Evolutionary conservation across 2,329 filamentous ascomycete genomes (phyloP), one percentile per base, ranked within the genome.

Genomic region (Stromatinia cepivora): DNA sequence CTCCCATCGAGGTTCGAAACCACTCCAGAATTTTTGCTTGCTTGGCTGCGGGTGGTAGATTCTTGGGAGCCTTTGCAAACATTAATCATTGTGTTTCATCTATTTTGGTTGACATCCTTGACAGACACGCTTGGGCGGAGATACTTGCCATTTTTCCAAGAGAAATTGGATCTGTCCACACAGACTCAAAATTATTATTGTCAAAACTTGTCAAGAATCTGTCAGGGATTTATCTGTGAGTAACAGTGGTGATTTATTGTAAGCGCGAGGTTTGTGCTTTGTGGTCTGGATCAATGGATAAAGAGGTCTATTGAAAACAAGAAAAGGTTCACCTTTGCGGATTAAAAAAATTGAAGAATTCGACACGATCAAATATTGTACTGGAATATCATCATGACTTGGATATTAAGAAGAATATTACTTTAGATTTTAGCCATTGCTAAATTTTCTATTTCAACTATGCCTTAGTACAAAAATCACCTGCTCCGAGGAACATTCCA

Each of bases 1-100:
- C 88, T 50, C 85, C 85, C 69, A 85, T 82, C 5, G 87, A 86
- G 70, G 83, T 82, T 75, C 85, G 86, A 71, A 91, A 84, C 81
- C 87, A 87, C 22, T 83, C 79, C 71, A 89, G 81, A 71, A 89
- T 87, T 50, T 85, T 81, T 39, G 82, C 80, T 73, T 86, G 83
- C 78, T 90, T 90, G 52, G 84, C 84, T 17, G 82, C 81, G 69
- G 87, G 86, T 70, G 86, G 83, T 61, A 85, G 81, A 42, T 81
- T 81, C 78, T 88, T 89, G 39, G 87, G 86, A 53, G 82, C 75
- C 77, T 79, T 62, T 58, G 17, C n/a, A 59, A 34, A 45, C 6
- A 7, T 66, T 36, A 66, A 66, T 66, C 25, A 59, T 52, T 50
- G 31, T 10, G 39, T 50, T 50, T 42, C 42, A 62, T 67, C 36